Evolutionary conservation across 768 basidiomycete genomes (phyloP), one percentile per base, ranked within the genome.

Genomic region (Polyporus arcularius): DNA sequence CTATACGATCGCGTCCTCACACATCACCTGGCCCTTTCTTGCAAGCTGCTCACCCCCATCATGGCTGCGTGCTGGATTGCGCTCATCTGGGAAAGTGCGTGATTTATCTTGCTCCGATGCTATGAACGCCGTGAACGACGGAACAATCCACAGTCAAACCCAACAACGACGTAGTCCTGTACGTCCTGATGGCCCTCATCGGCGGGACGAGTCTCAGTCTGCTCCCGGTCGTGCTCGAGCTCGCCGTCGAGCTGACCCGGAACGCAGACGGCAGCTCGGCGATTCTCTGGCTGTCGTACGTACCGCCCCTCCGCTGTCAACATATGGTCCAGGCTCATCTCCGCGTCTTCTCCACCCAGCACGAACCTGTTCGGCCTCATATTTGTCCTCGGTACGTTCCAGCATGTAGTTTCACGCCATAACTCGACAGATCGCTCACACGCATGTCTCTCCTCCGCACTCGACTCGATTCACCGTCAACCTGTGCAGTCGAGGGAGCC

Each of bases 1-100:
- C 72, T 93, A 4, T 88, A 92, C 67, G 92, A 94, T 68, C 85
- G 92, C 18, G 84, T 92, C n/a, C 84, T 94, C 61, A 93, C 89
- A 10, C 82, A 87, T 64, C 84, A 84, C 61, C 78, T 92, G 41
- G 89, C 85, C 0, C 62, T 83, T 11, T 83, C 86, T 3, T 66
- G 80, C 55, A 90, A 88, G 57, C 59, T 84, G 0, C 67, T 90
- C 10, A 79, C 86, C 15, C 91, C 91, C 1, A 69, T 87, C 46
- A 76, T 89, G 5, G 86, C 80, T 15, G 78, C 67, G 1, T 78
- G 79, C 26, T 94, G 91, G 90, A 71, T 94, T 14, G 83, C 85
- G 4, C 74, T 94, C 16, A 87, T 94, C 35, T 94, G 91, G 92
- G 90, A 87, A 53, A 84, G 90, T 90, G 69, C 30, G 82, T 71